Percentiles rank a stretch among this genome's conserved stretches.
Evolutionary conservation across 345 rosid species (phyloP).

Genomic region (Excoecaria cochinchinensis): DNA sequence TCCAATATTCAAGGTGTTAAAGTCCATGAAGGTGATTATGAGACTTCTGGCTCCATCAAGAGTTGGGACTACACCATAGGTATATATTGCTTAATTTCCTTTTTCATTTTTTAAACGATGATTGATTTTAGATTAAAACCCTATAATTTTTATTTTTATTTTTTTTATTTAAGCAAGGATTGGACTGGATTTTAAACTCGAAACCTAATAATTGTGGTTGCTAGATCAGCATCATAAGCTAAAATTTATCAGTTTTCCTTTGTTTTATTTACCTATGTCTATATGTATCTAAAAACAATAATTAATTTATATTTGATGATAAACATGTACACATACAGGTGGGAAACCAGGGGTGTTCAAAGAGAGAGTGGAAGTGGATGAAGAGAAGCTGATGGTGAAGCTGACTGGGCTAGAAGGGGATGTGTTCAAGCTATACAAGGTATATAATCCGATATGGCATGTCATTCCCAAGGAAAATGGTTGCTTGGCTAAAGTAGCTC

Average conservation of each 20-base stretch:
- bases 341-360: conserved; percentile 31
- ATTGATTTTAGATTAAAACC: no score
- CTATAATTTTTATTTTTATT: neutral
- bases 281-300: no score
- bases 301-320: neutral
- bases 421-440: conserved; percentile 28
- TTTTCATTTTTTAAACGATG: no score
- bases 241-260: no score
- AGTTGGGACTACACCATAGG: conserved; percentile 21
- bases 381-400: conserved; percentile 18
- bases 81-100: neutral
- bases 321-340: conserved; percentile 5
- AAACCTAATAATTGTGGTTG: no score
- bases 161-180: neutral
- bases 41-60: conserved; percentile 20
- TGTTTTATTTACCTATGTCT: no score
- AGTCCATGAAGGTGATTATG: conserved; percentile 15
- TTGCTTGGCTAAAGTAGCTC: neutral
- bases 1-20: neutral
- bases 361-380: conserved; percentile 28
- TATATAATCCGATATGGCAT: conserved; percentile 12
- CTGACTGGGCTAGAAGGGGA: conserved; percentile 34
- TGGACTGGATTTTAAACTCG: no score
- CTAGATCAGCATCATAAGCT: no score
- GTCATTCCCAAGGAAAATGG: conserved; percentile 17